Percentiles rank a stretch among this genome's conserved stretches.
Conservation (phyloP, 257 asterid genomes). For the Verbena officinalis region DNA sequence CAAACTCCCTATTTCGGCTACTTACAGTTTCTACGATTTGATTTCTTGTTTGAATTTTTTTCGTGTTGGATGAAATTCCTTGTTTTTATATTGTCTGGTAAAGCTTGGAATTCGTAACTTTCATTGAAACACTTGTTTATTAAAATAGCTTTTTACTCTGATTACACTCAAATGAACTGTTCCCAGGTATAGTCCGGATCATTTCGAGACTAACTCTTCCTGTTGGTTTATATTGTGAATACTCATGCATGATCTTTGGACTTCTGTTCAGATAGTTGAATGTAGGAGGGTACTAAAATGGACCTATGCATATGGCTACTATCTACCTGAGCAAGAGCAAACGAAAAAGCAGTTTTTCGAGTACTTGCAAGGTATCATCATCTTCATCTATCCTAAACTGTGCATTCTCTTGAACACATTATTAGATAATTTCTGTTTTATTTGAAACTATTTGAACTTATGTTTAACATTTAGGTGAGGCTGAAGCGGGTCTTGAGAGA, state of each 20-base stretch:
- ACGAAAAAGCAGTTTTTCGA: constrained; percentile 85
- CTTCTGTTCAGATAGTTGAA: constrained; percentile 83
- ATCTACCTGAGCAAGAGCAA: constrained; percentile 73
- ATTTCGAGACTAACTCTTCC: constrained; percentile 3
- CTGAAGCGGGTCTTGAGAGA: constrained; percentile 98
- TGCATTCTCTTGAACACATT: constrained; percentile 10
- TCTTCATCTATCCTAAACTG: constrained; percentile 21
- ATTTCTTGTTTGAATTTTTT: too few species aligned
- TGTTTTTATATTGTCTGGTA: neutral
- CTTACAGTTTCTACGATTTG: too few species aligned
- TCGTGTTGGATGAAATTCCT: neutral
- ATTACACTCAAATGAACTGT: neutral
- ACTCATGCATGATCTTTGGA: constrained; percentile 19
- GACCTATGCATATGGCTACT: constrained; percentile 97
- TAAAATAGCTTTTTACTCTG: neutral
- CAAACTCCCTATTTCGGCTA: too few species aligned
- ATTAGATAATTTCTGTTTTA: constrained; percentile 12
- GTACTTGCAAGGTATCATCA: constrained; percentile 84
- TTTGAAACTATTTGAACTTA: constrained; percentile 8
- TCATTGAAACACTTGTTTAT: constrained; percentile 8
- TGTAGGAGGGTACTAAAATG: constrained; percentile 96
- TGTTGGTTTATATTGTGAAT: constrained; percentile 12
- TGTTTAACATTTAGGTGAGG: constrained; percentile 67
- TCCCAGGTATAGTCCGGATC: neutral
- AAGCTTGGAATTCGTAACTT: constrained; percentile 15